Base-by-base conservation (phyloP, 345 rosid species). In the Syzygium grande region DNA sequence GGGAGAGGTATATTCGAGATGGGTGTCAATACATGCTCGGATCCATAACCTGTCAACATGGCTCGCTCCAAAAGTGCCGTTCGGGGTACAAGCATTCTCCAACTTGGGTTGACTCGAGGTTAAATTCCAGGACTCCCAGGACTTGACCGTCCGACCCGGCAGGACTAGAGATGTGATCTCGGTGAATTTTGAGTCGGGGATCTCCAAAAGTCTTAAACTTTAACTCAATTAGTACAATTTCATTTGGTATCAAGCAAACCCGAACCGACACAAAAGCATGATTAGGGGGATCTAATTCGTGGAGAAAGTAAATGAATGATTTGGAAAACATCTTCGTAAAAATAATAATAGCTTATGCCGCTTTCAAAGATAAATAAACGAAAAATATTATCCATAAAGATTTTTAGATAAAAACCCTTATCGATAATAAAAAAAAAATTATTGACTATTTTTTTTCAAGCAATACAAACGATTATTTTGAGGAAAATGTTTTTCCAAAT, bases 301-400 rank as follows among this genome's bases (percentile, higher is more conserved):
- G 77, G 29, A 29, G 34, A 17, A 29, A 29, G 38, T 30, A 11
- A 43, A 1, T 6, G 46, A 6, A 43, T 43, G 46, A 43, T 5
- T 43, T 43, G 46, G 1, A 43, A 43, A 43, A 43, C 1, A 6
- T 43, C 6, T 43, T 6, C 7, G 7, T 43, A 58, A 58, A 56
- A 23, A 23, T 58, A 58, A 58, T 58, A 58, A 58, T 9, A 43
- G 46, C 46, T 58, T 23, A n/a, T 10, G 10, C 0, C 1, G 0
- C 3, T 56, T 0, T 23, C 4, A 23, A 43, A 23, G 25, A 56
- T 58, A 5, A 58, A 58, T 10, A 58, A 58, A 58, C 0, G 0
- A 58, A 58, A 23, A 58, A 23, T 10, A 55, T 55, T 22, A 55
- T 55, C 59, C 22, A 55, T 13, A 23, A 58, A 58, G 25, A 58